Conservation (phyloP, 1,139 yeast species). For the Debaryomycetaceae sp. region DNA sequence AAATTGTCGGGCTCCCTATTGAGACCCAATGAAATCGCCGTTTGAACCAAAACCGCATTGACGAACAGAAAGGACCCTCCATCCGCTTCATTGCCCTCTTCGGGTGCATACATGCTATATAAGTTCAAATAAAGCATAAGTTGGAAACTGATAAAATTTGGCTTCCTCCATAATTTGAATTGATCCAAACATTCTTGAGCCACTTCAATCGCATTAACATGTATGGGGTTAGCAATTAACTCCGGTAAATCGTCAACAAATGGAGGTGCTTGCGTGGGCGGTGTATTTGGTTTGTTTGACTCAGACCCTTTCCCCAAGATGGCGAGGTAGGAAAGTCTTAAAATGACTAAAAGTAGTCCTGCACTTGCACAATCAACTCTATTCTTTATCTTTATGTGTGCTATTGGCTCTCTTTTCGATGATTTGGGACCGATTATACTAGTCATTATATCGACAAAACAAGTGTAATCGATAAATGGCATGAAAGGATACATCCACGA, state of each 20-base stretch:
- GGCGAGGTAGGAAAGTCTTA: constrained; percentile 31
- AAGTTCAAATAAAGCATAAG: constrained; percentile 35
- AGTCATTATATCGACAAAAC: constrained; percentile 17
- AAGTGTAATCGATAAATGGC: constrained; percentile 34
- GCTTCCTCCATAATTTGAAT: constrained; percentile 45
- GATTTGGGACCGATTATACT: constrained; percentile 25
- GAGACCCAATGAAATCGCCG: constrained; percentile 45
- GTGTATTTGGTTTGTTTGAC: constrained; percentile 24
- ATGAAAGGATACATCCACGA: constrained; percentile 30
- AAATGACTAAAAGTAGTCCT: constrained; percentile 27
- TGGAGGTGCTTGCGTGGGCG: constrained; percentile 19
- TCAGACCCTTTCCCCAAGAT: constrained; percentile 30
- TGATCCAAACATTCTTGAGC: constrained; percentile 54
- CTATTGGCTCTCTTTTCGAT: constrained; percentile 18
- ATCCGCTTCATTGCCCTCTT: constrained; percentile 49
- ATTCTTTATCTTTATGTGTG: constrained; percentile 21
- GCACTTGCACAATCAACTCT: constrained; percentile 31
- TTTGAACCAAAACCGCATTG: constrained; percentile 36
- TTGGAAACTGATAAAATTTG: constrained; percentile 49
- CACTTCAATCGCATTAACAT: constrained; percentile 39
- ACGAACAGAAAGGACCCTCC: constrained; percentile 41
- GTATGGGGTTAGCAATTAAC: constrained; percentile 46
- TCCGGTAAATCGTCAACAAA: constrained; percentile 34
- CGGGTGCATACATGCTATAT: constrained; percentile 45
- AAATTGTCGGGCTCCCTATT: constrained; percentile 40